Base-by-base conservation (phyloP, 140 eudicot species). In the Anethum foeniculum region DNA sequence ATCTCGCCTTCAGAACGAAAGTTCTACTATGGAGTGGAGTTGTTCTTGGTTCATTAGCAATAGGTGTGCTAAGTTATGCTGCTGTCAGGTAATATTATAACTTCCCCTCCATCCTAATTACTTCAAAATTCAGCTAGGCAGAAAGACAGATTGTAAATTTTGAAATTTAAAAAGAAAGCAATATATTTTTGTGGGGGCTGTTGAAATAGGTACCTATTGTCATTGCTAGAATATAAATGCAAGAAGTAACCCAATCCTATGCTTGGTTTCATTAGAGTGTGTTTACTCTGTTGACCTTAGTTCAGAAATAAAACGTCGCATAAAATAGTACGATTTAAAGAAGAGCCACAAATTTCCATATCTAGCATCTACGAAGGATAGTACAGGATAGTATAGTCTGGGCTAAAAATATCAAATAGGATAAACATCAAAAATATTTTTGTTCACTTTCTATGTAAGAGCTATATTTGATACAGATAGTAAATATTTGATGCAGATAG, bases 31-130 rank as follows among this genome's bases (percentile, higher is more conserved):
- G 97, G 97, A 83, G 97, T 62, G 95, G 95, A 49, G 76, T 90
- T 56, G 84, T 89, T 39, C 76, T 92, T 38, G 94, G 97, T 77
- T 81, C 97, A 27, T 14, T 94, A 39, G 93, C 97, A 76, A 71
- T 91, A 32, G 95, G 91, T 48, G 78, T 94, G 80, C 92, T 94
- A 65, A 90, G 93, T 77, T 92, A 89, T 67, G 92, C 96, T 80
- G 81, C 85, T 74, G 83, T 87, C 64, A 92, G 99, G 98, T 94
- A 93, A 19, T 41, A 78, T 80, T 39, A 46, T 54, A 54, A 54
- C 64, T 19, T 54, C 7, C 27, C 64, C 64, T 21, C 11, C 1
- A 19, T 21, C 64, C 27, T 54, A 23, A 19, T 19, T 54, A 54
- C 64, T 54, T 54, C 64, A 54, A 8, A 54, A 19, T 21, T 54